A percentile compares a stretch with the other conserved stretches of the same genome.
phyloP scores from a whole-genome alignment of 169 alveolate genomes.

The Plasmodium berghei region DNA sequence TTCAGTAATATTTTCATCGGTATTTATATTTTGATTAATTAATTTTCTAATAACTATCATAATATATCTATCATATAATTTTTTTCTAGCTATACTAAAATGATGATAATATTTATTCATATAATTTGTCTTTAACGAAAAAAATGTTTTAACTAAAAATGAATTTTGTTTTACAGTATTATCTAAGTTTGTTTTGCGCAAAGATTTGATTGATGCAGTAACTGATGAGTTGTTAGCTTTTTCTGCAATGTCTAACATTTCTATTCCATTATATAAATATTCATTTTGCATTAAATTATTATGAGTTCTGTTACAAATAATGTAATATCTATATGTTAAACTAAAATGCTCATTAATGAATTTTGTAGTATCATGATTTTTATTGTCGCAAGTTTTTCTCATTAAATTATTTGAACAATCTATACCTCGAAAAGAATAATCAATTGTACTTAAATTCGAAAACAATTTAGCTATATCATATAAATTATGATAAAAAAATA shows the following conservation, averaged over 20 bases:
- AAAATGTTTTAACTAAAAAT: slow-evolving; percentile 4
- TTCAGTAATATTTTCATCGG: slow-evolving; percentile 6
- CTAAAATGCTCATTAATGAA: slow-evolving; percentile 68
- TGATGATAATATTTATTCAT: slow-evolving; percentile 75
- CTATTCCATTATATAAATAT: neutral
- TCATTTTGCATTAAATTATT: neutral
- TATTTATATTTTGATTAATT: slow-evolving; percentile 30
- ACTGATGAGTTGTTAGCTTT: neutral
- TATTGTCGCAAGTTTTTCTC: slow-evolving; percentile 43
- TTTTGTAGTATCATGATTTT: slow-evolving; percentile 36
- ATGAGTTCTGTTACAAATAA: slow-evolving; percentile 36
- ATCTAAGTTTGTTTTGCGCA: neutral
- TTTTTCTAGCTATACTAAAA: slow-evolving; percentile 52
- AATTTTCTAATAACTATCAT: slow-evolving; percentile 59
- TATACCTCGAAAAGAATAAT: slow-evolving; percentile 56
- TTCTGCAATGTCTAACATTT: neutral
- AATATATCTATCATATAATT: slow-evolving; percentile 69
- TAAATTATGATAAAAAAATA: slow-evolving; percentile 48
- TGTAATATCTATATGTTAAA: slow-evolving; percentile 59
- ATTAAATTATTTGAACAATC: slow-evolving; percentile 59
- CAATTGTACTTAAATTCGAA: slow-evolving; percentile 50
- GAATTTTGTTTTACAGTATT: neutral
- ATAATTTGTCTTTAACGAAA: slow-evolving; percentile 32
- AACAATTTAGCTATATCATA: slow-evolving; percentile 48
- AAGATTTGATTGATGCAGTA: neutral